Base-by-base conservation (phyloP, 176 grass and related monocot species). In the Carex myosuroides region DNA sequence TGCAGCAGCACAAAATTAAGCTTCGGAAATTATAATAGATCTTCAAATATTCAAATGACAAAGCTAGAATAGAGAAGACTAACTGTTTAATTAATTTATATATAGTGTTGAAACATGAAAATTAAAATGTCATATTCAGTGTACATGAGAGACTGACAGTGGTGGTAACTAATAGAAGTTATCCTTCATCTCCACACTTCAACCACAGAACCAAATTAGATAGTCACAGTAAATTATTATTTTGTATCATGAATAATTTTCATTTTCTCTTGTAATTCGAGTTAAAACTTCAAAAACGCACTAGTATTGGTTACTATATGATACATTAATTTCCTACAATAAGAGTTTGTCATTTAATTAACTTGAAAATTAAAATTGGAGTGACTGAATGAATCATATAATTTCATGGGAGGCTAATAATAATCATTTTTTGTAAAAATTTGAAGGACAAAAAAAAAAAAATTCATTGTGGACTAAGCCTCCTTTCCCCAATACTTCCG, bases 1-100 rank as follows among this genome's bases (percentile, higher is more conserved):
- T 99, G 91, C 42, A 37, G 11, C 42, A 70, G 3, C 66, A 72
- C 18, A 70, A 73, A 84, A 22, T 39, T 41, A 82, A 46, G 1
- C 17, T 50, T 67, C 7, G 9, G 48, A 69, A 83, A 50, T 68
- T 42, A 66, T 8, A 46, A 44, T 44, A 57, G 4, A 33, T 37
- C 14, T 11, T 55, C 20, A 70, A 53, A 30, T 39, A 17, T 39
- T 64, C 3, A 64, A 67, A 46, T 5, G 13, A 13, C 22, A 33
- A 72, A 55, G 0, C 18, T 20, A 29, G 13, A 84, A 79, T 79
- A 21, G 57, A 84, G 2, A 66, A 10, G 18, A 54, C 24, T 20
- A 12, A 84, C 7, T 71, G 60, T 14, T 33, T 70, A 66, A 84
- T 32, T 55, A 14, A 39, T 72, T 84, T 69, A 22, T 14, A 14